Conservation (phyloP, 2,329 filamentous ascomycete genomes). For the Ceratocystis colombiana region DNA sequence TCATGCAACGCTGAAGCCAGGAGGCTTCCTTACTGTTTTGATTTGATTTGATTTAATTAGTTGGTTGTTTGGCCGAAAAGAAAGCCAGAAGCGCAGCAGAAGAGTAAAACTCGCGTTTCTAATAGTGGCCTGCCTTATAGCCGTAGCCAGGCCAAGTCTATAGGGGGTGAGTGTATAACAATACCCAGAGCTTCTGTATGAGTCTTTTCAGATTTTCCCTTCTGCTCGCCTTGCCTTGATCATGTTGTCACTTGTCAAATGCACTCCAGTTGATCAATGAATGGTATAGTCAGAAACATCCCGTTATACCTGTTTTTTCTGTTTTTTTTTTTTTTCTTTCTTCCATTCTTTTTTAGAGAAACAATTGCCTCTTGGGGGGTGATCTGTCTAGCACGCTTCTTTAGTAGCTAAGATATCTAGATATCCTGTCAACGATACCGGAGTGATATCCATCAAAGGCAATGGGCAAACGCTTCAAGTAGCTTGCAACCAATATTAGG, state of each 20-base stretch:
- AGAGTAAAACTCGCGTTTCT: neutral
- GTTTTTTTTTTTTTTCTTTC: neutral
- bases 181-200: neutral
- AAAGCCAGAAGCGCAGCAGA: neutral
- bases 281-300: no score
- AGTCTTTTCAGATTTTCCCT: neutral
- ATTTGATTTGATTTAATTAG: neutral
- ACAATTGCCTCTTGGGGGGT: neutral
- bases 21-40: neutral
- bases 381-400: neutral
- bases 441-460: no score
- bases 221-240: neutral
- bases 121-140: neutral
- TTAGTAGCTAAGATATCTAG: neutral
- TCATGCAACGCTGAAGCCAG: neutral
- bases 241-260: neutral
- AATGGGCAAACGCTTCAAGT: no score
- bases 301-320: neutral
- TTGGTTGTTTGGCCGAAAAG: neutral
- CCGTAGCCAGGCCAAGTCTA: neutral
- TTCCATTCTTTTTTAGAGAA: neutral
- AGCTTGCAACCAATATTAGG: no score
- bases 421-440: no score
- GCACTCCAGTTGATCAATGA: no score
- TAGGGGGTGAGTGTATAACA: neutral